phyloP scores from a whole-genome alignment of 2,329 filamentous ascomycete species.

The Fusarium robinianum region DNA sequence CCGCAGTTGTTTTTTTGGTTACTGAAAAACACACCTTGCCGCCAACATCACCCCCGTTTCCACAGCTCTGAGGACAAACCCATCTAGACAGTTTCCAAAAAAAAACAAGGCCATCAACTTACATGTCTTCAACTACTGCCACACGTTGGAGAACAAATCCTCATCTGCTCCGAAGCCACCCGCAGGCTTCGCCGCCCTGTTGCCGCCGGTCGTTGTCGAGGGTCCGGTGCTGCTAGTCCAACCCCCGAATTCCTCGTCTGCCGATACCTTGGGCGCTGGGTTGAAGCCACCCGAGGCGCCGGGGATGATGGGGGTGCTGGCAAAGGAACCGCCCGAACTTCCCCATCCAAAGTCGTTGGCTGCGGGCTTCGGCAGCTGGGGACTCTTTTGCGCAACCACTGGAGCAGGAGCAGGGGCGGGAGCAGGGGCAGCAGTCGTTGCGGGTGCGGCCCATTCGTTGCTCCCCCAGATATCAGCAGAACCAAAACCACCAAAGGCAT shows the following conservation, averaged over 20 bases:
- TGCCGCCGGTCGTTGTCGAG: slow-evolving; percentile 45
- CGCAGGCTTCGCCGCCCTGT: slow-evolving; percentile 57
- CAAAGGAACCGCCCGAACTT: slow-evolving; percentile 51
- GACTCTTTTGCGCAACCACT: slow-evolving; percentile 63
- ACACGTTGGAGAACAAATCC: slow-evolving; percentile 94
- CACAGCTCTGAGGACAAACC: too few relatives aligned
- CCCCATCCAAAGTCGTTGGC: slow-evolving; percentile 68
- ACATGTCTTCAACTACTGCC: slow-evolving; percentile 68
- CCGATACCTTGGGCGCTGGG: slow-evolving; percentile 69
- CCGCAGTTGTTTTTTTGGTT: slow-evolving; percentile 36
- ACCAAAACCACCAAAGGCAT: slow-evolving; percentile 48
- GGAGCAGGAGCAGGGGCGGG: slow-evolving; percentile 46
- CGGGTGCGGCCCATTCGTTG: slow-evolving; percentile 78
- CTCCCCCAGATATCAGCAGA: slow-evolving; percentile 80
- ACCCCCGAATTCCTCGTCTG: slow-evolving; percentile 94
- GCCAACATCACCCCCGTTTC: not conserved
- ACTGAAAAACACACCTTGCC: slow-evolving; percentile 18
- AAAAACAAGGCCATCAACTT: too few relatives aligned
- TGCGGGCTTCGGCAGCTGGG: slow-evolving; percentile 51
- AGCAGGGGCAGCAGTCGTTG: slow-evolving; percentile 50
- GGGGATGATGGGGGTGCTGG: slow-evolving; percentile 63
- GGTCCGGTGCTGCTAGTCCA: slow-evolving; percentile 76
- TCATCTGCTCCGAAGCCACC: slow-evolving; percentile 70
- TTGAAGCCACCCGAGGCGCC: slow-evolving; percentile 69
- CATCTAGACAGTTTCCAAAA: slow-evolving; percentile 20